Conservation (phyloP, 2,329 filamentous ascomycete genomes). For the Fusarium pininemorale region DNA sequence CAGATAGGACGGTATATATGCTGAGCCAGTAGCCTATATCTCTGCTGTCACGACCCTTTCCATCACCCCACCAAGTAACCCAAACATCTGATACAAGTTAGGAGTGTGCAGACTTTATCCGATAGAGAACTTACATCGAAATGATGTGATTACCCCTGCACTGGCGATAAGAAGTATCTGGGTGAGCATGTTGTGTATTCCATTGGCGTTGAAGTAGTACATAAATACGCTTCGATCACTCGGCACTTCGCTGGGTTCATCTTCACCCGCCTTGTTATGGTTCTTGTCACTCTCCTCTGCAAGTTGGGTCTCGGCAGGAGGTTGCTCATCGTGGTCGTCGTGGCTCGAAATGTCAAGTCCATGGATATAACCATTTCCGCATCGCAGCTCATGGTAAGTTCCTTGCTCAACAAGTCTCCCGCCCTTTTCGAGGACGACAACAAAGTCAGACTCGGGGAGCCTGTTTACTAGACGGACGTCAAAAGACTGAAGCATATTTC, state of each 20-base stretch:
- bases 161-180: conserved; percentile 22
- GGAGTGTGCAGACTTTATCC: not conserved
- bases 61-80: conserved; percentile 47
- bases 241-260: not conserved
- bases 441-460: conserved; percentile 53
- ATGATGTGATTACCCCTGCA: conserved; percentile 32
- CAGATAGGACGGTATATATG: conserved; percentile 39
- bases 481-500: not conserved
- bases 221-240: conserved; percentile 43
- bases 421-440: conserved; percentile 53
- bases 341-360: conserved; percentile 47
- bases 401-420: conserved; percentile 55
- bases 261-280: not conserved
- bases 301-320: not conserved
- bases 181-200: conserved; percentile 30
- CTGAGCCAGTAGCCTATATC: conserved; percentile 46
- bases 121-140: conserved; percentile 36
- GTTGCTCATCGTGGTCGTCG: conserved; percentile 8
- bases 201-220: conserved; percentile 43
- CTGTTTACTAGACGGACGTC: conserved; percentile 35
- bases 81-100: conserved; percentile 36
- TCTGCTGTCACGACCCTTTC: conserved; percentile 35
- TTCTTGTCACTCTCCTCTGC: not conserved
- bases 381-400: conserved; percentile 49
- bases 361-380: conserved; percentile 49